These are phyloP conservation scores for Triticum dicoccoides DNA, from an alignment of 176 grass and related monocot species.

Conservation along the genomic window DNA sequence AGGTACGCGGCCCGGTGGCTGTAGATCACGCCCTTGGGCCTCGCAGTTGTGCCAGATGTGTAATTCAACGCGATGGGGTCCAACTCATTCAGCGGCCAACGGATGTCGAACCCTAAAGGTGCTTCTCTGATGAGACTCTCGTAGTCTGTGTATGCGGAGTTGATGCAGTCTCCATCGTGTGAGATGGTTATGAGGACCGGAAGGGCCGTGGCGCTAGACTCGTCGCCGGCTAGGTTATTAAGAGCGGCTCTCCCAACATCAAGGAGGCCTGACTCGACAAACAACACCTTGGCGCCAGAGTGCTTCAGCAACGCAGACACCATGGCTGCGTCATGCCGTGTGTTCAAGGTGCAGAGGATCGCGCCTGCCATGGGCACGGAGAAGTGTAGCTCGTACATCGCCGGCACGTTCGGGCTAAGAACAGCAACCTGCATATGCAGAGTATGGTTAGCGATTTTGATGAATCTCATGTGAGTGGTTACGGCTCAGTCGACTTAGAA, in stretches of 20 bases:
- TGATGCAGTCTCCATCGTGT: neutral
- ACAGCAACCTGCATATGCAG: conserved; percentile 29
- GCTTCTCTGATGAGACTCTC: conserved; percentile 27
- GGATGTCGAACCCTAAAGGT: conserved; percentile 15
- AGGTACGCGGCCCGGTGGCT: conserved; percentile 65
- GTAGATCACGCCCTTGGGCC: conserved; percentile 77
- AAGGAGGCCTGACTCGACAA: conserved; percentile 43
- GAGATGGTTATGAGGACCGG: conserved; percentile 25
- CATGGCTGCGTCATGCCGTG: conserved; percentile 29
- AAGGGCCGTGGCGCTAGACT: neutral
- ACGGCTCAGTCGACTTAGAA: too few relatives aligned
- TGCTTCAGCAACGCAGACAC: conserved; percentile 29
- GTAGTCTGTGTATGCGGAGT: neutral
- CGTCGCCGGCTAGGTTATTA: neutral
- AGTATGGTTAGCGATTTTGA: too few relatives aligned
- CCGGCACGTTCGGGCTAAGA: conserved; percentile 35
- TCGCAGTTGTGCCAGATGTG: conserved; percentile 71
- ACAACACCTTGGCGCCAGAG: conserved; percentile 51
- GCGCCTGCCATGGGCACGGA: conserved; percentile 55
- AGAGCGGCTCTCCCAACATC: conserved; percentile 16
- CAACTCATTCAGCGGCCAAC: conserved; percentile 32
- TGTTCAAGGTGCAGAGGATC: conserved; percentile 44
- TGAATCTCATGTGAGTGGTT: too few relatives aligned
- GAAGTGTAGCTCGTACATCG: conserved; percentile 56
- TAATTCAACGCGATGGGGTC: conserved; percentile 72